Conservation (phyloP, 257 asterid genomes). For the Fraxinus excelsior region DNA sequence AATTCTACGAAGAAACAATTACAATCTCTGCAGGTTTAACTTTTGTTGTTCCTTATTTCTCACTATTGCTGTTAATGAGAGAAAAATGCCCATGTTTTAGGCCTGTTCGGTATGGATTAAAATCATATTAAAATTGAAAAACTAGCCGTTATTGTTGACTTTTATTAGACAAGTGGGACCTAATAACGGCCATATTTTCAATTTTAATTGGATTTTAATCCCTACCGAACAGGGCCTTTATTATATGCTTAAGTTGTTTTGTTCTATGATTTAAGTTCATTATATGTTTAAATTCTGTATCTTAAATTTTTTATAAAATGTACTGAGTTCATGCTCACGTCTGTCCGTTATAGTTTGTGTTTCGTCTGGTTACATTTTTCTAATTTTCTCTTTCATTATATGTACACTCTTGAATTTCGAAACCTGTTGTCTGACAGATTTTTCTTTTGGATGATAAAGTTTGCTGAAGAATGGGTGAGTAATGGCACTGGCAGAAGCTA, state of each 20-base stretch:
- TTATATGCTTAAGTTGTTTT: background rate
- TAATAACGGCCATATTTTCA: too few species aligned
- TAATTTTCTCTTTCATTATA: background rate
- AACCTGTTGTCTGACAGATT: background rate
- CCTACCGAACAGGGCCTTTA: too few species aligned
- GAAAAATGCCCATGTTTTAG: background rate
- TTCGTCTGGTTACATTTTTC: background rate
- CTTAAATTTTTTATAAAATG: background rate
- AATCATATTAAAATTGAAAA: too few species aligned
- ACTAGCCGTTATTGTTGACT: too few species aligned
- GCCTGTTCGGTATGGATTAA: too few species aligned
- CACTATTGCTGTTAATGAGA: background rate
- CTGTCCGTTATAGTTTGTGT: background rate
- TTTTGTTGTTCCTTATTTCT: background rate
- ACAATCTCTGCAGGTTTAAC: background rate
- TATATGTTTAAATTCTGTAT: background rate
- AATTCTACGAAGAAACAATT: background rate
- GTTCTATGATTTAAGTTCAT: background rate
- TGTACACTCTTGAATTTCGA: background rate
- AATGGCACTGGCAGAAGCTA: conserved; percentile 84
- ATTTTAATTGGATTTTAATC: too few species aligned
- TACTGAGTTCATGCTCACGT: background rate
- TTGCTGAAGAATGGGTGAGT: conserved; percentile 40
- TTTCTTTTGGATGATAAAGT: conserved; percentile 15
- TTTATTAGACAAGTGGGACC: too few species aligned